phyloP scores from a whole-genome alignment of 192 early-diverging fungal genomes.

The Backusella australiensis region DNA sequence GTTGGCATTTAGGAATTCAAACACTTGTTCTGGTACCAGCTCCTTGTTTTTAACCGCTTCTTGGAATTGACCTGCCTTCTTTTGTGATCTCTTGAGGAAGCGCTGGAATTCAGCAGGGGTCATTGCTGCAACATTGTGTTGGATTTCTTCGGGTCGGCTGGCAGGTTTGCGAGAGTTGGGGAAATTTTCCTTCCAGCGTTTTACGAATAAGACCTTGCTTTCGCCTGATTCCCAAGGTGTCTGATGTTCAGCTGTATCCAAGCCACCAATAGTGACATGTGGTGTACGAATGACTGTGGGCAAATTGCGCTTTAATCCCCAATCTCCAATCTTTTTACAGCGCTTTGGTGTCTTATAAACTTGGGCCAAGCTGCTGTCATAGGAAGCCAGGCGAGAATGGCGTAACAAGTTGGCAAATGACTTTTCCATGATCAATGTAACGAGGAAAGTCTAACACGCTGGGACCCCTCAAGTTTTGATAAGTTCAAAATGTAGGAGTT shows the following conservation, averaged over 20 bases:
- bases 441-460: background rate
- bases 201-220: constrained; percentile 51
- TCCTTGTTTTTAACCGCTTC: constrained; percentile 25
- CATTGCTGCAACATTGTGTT: constrained; percentile 59
- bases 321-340: constrained; percentile 58
- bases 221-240: constrained; percentile 64
- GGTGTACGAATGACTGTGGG: constrained; percentile 62
- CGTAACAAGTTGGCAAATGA: constrained; percentile 49
- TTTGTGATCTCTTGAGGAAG: constrained; percentile 53
- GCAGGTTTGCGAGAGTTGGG: constrained; percentile 50
- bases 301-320: constrained; percentile 75
- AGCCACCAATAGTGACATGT: constrained; percentile 48
- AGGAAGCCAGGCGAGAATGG: constrained; percentile 67
- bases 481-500: background rate
- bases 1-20: constrained; percentile 27
- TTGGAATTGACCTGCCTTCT: constrained; percentile 40
- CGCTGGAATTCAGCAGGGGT: constrained; percentile 56
- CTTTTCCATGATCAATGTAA: constrained; percentile 14
- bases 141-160: constrained; percentile 33
- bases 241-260: constrained; percentile 74
- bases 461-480: background rate
- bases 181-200: constrained; percentile 76
- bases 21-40: constrained; percentile 29
- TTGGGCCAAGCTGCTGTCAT: constrained; percentile 64
- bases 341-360: constrained; percentile 64